These are phyloP conservation scores for Diaporthe ilicicola DNA, from an alignment of 2,329 filamentous ascomycete genomes.

Conservation along the genomic window DNA sequence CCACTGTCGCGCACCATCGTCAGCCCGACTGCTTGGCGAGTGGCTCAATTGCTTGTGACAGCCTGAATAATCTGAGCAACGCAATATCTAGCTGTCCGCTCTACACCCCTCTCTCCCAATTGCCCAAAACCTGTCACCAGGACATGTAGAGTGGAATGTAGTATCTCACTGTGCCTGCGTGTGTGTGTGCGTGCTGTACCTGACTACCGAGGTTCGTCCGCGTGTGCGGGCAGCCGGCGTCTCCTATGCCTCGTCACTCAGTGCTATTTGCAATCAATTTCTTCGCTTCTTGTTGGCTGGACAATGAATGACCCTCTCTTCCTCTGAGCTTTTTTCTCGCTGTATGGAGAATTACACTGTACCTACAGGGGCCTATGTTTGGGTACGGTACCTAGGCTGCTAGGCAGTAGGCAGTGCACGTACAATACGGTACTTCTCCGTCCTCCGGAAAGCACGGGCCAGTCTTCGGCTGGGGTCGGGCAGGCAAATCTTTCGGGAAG, in stretches of 20 bases:
- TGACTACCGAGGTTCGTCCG: neutral
- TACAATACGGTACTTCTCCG: too few relatives aligned
- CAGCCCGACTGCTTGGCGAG: neutral
- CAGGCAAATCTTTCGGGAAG: slow-evolving; percentile 32
- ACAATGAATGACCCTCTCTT: neutral
- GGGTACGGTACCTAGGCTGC: too few relatives aligned
- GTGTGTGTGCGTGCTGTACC: neutral
- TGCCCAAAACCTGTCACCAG: neutral
- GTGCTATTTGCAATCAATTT: neutral
- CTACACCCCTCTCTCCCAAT: neutral
- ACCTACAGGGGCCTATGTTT: too few relatives aligned
- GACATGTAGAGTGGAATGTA: neutral
- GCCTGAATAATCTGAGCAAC: neutral
- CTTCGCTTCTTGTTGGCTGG: slow-evolving; percentile 2
- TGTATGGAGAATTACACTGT: neutral
- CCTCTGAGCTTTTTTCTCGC: neutral
- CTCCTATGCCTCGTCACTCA: neutral
- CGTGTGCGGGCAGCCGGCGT: neutral
- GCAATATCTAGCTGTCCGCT: neutral
- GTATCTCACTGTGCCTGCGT: too few relatives aligned
- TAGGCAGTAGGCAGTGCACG: too few relatives aligned
- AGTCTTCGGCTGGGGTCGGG: slow-evolving; percentile 19
- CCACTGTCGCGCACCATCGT: neutral
- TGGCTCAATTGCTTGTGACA: slow-evolving; percentile 5
- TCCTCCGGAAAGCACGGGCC: slow-evolving; percentile 14